A percentile compares a stretch with the other conserved stretches of the same genome.
These are phyloP conservation scores for Strobilomyces confusus DNA, from an alignment of 768 basidiomycete species.

Conservation along the genomic window DNA sequence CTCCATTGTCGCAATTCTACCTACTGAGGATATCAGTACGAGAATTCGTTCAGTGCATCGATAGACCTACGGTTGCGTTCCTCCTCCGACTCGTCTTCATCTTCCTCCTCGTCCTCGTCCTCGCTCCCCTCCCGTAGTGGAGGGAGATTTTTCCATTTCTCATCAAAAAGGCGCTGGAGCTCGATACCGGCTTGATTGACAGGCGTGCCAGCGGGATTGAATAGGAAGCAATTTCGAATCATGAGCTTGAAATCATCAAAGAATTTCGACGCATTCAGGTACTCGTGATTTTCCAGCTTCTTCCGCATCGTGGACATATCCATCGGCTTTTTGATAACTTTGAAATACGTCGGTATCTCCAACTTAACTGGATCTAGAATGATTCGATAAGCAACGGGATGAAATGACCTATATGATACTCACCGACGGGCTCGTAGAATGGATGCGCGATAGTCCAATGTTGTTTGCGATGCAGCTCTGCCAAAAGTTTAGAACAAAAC, in stretches of 20 bases:
- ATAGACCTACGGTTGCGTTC: constrained; percentile 58
- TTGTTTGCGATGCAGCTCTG: constrained; percentile 76
- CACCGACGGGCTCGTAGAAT: constrained; percentile 94
- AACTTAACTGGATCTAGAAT: constrained; percentile 68
- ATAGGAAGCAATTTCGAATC: constrained; percentile 89
- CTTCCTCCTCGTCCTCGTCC: constrained; percentile 64
- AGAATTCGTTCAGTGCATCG: neutral
- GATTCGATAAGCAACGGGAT: neutral
- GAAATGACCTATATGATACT: constrained; percentile 31
- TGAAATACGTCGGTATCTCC: constrained; percentile 80
- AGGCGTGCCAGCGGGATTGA: constrained; percentile 84
- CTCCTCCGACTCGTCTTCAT: constrained; percentile 61
- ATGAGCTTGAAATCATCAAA: constrained; percentile 91
- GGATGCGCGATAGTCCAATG: constrained; percentile 68
- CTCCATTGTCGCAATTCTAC: constrained; percentile 74
- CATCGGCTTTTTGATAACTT: constrained; percentile 92
- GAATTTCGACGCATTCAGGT: constrained; percentile 75
- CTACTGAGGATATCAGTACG: constrained; percentile 36
- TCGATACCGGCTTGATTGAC: constrained; percentile 86
- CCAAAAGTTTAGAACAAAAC: constrained; percentile 73
- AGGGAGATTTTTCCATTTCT: constrained; percentile 84
- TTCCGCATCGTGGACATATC: constrained; percentile 85
- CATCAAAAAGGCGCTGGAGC: constrained; percentile 84
- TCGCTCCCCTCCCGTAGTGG: constrained; percentile 50
- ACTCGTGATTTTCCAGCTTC: constrained; percentile 77